Percentiles rank a stretch among this genome's conserved stretches.
Evolutionary conservation across 106 monocot genomes (phyloP).

Genomic region (Dioscorea zingiberensis): DNA sequence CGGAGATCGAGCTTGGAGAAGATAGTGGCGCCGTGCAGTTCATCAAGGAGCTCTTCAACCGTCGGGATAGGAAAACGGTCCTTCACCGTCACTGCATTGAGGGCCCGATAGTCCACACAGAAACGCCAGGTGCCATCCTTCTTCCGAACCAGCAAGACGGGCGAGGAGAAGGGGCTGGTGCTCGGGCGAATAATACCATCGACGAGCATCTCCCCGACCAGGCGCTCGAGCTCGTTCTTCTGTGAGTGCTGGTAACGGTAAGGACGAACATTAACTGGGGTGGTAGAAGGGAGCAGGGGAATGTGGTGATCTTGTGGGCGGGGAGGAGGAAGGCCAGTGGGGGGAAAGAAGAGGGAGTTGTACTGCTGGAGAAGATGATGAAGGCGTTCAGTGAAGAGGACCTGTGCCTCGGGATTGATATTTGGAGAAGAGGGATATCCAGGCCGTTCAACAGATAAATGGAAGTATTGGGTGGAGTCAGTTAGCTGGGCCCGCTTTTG

Average conservation of each 20-base stretch:
- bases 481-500: too few species aligned
- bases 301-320: not conserved
- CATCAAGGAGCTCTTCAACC: not conserved
- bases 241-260: slow-evolving; percentile 1
- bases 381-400: too few species aligned
- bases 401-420: too few species aligned
- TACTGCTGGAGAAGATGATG: too few species aligned
- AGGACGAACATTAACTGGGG: not conserved
- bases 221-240: not conserved
- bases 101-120: not conserved
- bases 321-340: not conserved
- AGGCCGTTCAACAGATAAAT: too few species aligned
- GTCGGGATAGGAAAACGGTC: not conserved
- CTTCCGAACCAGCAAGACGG: not conserved
- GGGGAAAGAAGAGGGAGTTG: too few species aligned
- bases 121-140: not conserved
- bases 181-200: slow-evolving; percentile 1
- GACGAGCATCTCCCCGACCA: not conserved
- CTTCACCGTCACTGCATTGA: not conserved
- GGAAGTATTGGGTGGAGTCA: too few species aligned
- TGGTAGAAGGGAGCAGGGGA: not conserved
- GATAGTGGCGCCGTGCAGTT: not conserved
- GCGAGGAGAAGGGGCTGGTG: slow-evolving; percentile 1
- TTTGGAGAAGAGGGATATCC: too few species aligned
- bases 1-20: not conserved